Conservation (phyloP, 768 basidiomycete species). For the Trametes meyenii region DNA sequence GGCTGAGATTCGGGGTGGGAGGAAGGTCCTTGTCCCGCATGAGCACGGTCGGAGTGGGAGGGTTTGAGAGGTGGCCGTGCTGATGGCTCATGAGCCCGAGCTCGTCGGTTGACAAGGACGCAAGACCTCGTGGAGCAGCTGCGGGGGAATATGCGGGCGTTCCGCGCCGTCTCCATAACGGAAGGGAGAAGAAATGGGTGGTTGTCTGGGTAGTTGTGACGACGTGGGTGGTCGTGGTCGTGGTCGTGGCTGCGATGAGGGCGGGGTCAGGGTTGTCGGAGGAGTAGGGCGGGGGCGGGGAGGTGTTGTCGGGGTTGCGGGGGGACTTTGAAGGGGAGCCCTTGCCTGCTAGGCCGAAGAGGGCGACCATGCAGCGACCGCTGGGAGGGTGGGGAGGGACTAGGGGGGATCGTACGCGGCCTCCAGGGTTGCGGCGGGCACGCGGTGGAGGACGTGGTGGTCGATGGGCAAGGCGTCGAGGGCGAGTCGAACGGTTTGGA, state of each 20-base stretch:
- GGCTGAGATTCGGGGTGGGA: slow-evolving; percentile 32
- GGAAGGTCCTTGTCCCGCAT: slow-evolving; percentile 37
- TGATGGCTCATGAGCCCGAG: slow-evolving; percentile 20
- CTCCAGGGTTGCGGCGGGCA: slow-evolving; percentile 16
- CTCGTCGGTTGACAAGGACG: slow-evolving; percentile 31
- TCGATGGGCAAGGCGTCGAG: slow-evolving; percentile 14
- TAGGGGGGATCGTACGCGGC: slow-evolving; percentile 8
- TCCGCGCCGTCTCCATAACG: slow-evolving; percentile 63
- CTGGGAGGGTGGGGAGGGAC: slow-evolving; percentile 8
- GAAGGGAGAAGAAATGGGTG: slow-evolving; percentile 68
- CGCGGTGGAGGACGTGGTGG: slow-evolving; percentile 1
- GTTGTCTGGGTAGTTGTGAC: slow-evolving; percentile 54
- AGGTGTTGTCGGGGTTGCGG: slow-evolving; percentile 31
- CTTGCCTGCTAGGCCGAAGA: slow-evolving; percentile 41
- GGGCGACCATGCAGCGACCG: slow-evolving; percentile 41
- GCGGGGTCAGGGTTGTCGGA: slow-evolving; percentile 39
- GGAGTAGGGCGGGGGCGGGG: slow-evolving; percentile 41
- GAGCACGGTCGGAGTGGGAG: slow-evolving; percentile 3
- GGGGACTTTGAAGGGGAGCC: slow-evolving; percentile 34
- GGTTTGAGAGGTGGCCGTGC: slow-evolving; percentile 1
- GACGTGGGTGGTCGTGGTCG: slow-evolving; percentile 52
- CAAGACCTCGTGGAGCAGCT: slow-evolving; percentile 30
- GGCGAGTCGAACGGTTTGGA: slow-evolving; percentile 7
- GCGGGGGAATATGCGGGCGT: slow-evolving; percentile 36
- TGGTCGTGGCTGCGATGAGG: slow-evolving; percentile 43